These are phyloP conservation scores for Chamaenerion angustifolium DNA, from an alignment of 345 rosid species.

Conservation along the genomic window DNA sequence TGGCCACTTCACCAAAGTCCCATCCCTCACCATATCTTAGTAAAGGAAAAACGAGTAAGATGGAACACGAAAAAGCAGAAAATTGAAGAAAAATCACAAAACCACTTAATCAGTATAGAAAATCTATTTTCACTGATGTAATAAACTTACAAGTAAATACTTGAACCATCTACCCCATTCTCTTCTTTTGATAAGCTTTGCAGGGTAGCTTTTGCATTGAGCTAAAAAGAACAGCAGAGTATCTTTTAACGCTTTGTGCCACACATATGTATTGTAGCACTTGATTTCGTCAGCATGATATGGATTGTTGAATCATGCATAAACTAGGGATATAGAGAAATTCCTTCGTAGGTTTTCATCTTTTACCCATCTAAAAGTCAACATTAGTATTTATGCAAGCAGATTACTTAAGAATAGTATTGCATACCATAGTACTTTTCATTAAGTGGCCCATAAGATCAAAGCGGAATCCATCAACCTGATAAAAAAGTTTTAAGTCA, in stretches of 20 bases:
- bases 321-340: no score
- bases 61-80: not conserved
- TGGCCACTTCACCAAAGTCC: constrained; percentile 98
- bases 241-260: constrained; percentile 1
- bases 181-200: constrained; percentile 43
- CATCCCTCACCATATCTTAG: constrained; percentile 95
- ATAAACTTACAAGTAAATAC: constrained; percentile 55
- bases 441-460: constrained; percentile 98
- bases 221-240: constrained; percentile 22
- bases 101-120: not conserved
- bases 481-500: constrained; percentile 10
- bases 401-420: constrained; percentile 7
- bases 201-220: constrained; percentile 61
- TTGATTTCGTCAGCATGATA: no score
- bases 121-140: not conserved
- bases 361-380: not conserved
- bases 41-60: not conserved
- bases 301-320: no score
- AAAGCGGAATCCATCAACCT: constrained; percentile 96
- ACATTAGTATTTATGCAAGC: not conserved
- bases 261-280: not conserved
- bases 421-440: constrained; percentile 73
- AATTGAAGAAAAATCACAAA: not conserved
- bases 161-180: constrained; percentile 78
- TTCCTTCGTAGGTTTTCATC: no score